Evolutionary conservation across 2,329 filamentous ascomycete genomes (phyloP).

Genomic region (Chrysoporthe cubensis): DNA sequence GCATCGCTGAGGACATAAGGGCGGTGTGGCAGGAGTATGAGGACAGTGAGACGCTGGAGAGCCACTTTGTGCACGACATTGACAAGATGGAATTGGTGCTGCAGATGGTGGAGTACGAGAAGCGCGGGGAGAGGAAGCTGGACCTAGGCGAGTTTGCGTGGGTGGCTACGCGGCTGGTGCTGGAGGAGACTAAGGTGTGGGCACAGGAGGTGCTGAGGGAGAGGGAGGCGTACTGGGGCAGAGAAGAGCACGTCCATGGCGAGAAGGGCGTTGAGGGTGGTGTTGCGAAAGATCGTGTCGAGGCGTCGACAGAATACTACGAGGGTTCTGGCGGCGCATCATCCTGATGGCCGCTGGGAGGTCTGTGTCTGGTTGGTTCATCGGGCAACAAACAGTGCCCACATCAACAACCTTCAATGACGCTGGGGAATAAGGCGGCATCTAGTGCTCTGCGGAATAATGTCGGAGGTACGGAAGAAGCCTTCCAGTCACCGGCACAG

Average conservation of each 20-base stretch:
- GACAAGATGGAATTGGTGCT: slow-evolving; percentile 95
- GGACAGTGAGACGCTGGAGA: slow-evolving; percentile 80
- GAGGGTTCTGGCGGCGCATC: slow-evolving; percentile 28
- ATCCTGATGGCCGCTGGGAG: not conserved
- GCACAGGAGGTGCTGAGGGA: slow-evolving; percentile 76
- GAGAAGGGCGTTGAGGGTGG: slow-evolving; percentile 47
- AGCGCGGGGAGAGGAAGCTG: slow-evolving; percentile 62
- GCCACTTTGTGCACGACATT: slow-evolving; percentile 90
- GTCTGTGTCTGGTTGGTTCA: not conserved
- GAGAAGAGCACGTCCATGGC: slow-evolving; percentile 51
- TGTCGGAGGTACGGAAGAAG: not conserved
- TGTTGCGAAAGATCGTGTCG: slow-evolving; percentile 41
- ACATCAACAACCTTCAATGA: not conserved
- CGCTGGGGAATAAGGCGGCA: not conserved
- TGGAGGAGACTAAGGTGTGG: slow-evolving; percentile 83
- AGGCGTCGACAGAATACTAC: slow-evolving; percentile 58
- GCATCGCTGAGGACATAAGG: slow-evolving; percentile 70
- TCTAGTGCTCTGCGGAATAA: not conserved
- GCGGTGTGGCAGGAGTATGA: slow-evolving; percentile 96
- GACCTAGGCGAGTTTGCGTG: slow-evolving; percentile 88
- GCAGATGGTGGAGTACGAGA: slow-evolving; percentile 98
- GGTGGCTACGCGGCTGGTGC: slow-evolving; percentile 72
- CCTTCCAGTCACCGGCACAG: not conserved
- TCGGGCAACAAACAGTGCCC: not conserved
- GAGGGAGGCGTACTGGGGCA: slow-evolving; percentile 72